Base-by-base conservation (phyloP, 805 yeast genomes). In the Kazachstania bromeliacearum region DNA sequence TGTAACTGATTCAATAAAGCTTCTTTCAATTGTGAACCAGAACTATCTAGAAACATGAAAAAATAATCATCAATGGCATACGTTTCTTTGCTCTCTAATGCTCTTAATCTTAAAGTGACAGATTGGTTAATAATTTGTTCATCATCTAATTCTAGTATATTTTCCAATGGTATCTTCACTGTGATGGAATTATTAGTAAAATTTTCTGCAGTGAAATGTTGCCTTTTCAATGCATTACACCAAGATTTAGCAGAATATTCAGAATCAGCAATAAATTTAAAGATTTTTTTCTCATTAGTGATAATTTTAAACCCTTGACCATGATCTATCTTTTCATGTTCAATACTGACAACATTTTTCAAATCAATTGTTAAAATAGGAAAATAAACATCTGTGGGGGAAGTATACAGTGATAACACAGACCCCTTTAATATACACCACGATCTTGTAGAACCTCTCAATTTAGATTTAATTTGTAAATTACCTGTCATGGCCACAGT, bases 341-440 rank as follows among this genome's bases (percentile, higher is more conserved):
- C 87, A 0, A 80, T 85, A 25, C 70, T 60, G 7, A 71, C 50
- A 3, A 88, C 84, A 7, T 70, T 64, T 30, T 75, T 66, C 42
- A 89, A 62, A 54, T 85, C 92, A 25, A 89, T 75, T 0, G 85
- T 79, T 25, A 82, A 61, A 7, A 67, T 64, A 0, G 97, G 96
- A 60, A 85, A 87, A 57, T 87, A 85, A n/a, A 80, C 60, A 40
- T 87, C 94, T 0, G 85, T 77, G 1, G 95, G 71, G 6, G 72
- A 73, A 7, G 72, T 62, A 55, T 80, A 87, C 26, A 84, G 66
- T 3, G 84, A 70, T 13, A 89, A 66, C 0, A 85, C 71, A 31
- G 77, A 77, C 26, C 76, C 76, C 44, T 81, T 67, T 40, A 89
- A 62, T 0, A 85, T 73, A 5, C 85, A 85, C 96, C 96, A 89